These are phyloP conservation scores for Lagenidium sp. DNA, from an alignment of 352 stramenopile genomes.

Conservation along the genomic window DNA sequence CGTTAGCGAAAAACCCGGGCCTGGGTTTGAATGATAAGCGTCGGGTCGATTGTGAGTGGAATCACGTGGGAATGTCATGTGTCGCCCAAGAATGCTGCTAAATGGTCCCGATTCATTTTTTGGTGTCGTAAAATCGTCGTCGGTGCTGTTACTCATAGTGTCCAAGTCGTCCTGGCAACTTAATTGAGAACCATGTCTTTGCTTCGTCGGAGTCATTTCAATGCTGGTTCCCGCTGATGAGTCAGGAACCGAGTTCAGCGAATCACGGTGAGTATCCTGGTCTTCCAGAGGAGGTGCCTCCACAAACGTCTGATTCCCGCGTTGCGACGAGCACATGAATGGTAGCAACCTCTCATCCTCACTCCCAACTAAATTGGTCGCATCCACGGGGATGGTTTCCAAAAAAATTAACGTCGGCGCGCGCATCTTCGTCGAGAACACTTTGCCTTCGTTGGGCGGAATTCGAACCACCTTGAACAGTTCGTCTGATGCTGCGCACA, in stretches of 20 bases:
- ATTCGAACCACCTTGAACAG: slow-evolving; percentile 68
- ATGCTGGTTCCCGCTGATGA: slow-evolving; percentile 8
- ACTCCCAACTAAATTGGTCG: slow-evolving; percentile 16
- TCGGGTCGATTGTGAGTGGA: neutral
- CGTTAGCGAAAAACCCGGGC: slow-evolving; percentile 5
- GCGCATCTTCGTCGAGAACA: slow-evolving; percentile 83
- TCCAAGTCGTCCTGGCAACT: slow-evolving; percentile 13
- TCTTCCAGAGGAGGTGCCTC: slow-evolving; percentile 26
- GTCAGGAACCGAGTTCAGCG: slow-evolving; percentile 15
- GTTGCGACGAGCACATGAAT: slow-evolving; percentile 40
- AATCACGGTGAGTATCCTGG: slow-evolving; percentile 15
- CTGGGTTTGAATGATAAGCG: slow-evolving; percentile 9
- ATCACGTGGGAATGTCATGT: slow-evolving; percentile 18
- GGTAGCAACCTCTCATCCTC: slow-evolving; percentile 27
- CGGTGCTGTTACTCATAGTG: slow-evolving; percentile 1
- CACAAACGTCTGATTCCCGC: slow-evolving; percentile 54
- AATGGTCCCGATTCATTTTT: neutral
- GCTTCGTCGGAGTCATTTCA: slow-evolving; percentile 10
- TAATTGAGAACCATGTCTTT: slow-evolving; percentile 15
- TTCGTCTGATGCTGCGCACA: slow-evolving; percentile 63
- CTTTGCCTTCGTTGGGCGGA: slow-evolving; percentile 64
- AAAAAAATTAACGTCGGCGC: slow-evolving; percentile 72
- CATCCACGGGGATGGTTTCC: slow-evolving; percentile 55
- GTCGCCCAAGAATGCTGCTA: slow-evolving; percentile 7
- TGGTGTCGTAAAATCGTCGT: slow-evolving; percentile 10